phyloP scores from a whole-genome alignment of 345 rosid genomes.

The Eucalyptus cloeziana region DNA sequence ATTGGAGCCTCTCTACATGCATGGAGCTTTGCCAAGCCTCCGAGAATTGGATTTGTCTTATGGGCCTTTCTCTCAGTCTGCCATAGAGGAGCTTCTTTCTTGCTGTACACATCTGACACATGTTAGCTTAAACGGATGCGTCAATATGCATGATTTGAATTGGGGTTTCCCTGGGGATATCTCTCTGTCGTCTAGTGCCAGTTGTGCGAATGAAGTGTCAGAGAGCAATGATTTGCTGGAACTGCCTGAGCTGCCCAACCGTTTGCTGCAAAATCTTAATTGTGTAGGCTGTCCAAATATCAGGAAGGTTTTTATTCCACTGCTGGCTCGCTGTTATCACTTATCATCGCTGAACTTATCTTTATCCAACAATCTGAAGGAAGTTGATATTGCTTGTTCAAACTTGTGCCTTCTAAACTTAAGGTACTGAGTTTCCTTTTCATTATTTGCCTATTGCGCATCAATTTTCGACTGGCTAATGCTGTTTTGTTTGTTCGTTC shows the following conservation, averaged over 20 bases:
- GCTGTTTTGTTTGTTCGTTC: slow-evolving; percentile 1
- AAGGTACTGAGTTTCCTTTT: slow-evolving; percentile 26
- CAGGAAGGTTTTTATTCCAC: slow-evolving; percentile 76
- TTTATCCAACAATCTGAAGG: slow-evolving; percentile 75
- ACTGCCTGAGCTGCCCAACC: slow-evolving; percentile 35
- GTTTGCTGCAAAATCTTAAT: slow-evolving; percentile 84
- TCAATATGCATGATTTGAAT: slow-evolving; percentile 88
- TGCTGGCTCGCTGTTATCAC: slow-evolving; percentile 63
- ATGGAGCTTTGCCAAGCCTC: slow-evolving; percentile 68
- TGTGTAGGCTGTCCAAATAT: slow-evolving; percentile 94
- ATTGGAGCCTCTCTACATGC: slow-evolving; percentile 87
- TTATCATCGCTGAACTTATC: slow-evolving; percentile 79
- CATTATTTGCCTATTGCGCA: background rate
- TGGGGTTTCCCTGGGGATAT: slow-evolving; percentile 54
- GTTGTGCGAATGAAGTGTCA: slow-evolving; percentile 4
- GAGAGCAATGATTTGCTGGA: slow-evolving; percentile 11
- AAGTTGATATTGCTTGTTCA: slow-evolving; percentile 69
- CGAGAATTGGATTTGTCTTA: slow-evolving; percentile 89
- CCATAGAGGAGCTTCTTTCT: slow-evolving; percentile 93
- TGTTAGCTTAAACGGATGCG: slow-evolving; percentile 89
- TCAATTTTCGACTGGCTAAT: background rate
- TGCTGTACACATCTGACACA: slow-evolving; percentile 88
- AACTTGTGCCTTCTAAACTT: slow-evolving; percentile 65
- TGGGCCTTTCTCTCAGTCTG: slow-evolving; percentile 82
- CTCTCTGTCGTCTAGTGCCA: slow-evolving; percentile 14